Base-by-base conservation (phyloP, 1,139 yeast genomes). In the Eremothecium gossypii region DNA sequence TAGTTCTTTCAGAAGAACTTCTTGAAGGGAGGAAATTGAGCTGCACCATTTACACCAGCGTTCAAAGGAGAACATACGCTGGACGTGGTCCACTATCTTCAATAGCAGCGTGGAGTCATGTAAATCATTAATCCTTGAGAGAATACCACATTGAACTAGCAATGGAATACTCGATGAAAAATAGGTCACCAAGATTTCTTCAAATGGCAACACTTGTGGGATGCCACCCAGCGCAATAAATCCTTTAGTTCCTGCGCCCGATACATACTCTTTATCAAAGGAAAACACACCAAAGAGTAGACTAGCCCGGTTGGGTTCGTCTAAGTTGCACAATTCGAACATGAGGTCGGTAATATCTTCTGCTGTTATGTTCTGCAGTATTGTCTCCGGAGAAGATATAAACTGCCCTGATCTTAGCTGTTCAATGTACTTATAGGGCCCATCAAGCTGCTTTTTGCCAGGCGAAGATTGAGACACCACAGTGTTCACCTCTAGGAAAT, bases 21-120 rank as follows among this genome's bases (percentile, higher is more conserved):
- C 38, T 8, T 50, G 35, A 9, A 54, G 44, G 10, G 44, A 30
- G 11, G 33, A 42, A 20, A n/a, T 43, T 9, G 3, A 42, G 5
- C 45, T 39, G 43, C 62, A 58, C 63, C 63, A 58, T 9, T 49
- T 41, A 28, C 54, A 49, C 62, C 62, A 58, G 32, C 37, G 37
- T 17, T 34, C 37, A 20, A 10, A 20, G 29, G 17, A 9, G 3
- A 34, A 10, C 11, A 29, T 34, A 17, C 29, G 27, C 20, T 11
- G 28, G 17, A 37, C 17, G 30, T 30, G 32, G 11, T 34, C 40
- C 7, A 40, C 34, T 17, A 49, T 50, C 26, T 43, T 40, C 23
- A 57, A 45, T 11, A 49, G 42, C 9, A 57, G 39, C 3, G 42
- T 30, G 8, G 45, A 20, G 38, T 55, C 48, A 4, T 36, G 45